Percentiles rank a stretch among this genome's conserved stretches.
phyloP scores from a whole-genome alignment of 163 green algal genomes.

The Scenedesmus sp. region DNA sequence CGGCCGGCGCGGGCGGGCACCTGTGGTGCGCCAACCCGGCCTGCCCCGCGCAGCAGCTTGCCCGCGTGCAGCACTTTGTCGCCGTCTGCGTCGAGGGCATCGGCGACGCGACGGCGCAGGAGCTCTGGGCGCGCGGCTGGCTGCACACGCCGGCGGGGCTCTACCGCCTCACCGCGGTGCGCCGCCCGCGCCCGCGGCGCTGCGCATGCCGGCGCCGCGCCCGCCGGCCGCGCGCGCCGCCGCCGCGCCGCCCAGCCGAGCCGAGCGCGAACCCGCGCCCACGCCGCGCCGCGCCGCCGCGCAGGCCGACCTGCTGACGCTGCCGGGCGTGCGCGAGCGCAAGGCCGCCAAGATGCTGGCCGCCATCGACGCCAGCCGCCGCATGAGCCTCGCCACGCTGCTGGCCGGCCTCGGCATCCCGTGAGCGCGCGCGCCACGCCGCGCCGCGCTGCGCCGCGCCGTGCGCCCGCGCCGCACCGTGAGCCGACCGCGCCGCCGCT shows the following conservation, averaged over 20 bases:
- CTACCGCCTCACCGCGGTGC: slow-evolving; percentile 9
- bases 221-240: no score
- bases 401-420: slow-evolving; percentile 51
- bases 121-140: slow-evolving; percentile 21
- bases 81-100: slow-evolving; percentile 25
- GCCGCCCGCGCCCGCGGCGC: no score
- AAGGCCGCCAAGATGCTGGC: slow-evolving; percentile 33
- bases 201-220: no score
- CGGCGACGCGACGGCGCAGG: background rate
- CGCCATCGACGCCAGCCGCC: slow-evolving; percentile 33
- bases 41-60: slow-evolving; percentile 33
- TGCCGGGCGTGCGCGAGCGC: slow-evolving; percentile 2
- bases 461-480: no score
- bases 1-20: background rate
- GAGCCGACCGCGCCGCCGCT: no score
- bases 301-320: slow-evolving; percentile 32
- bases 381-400: slow-evolving; percentile 21
- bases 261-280: no score
- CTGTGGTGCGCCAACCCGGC: slow-evolving; percentile 11
- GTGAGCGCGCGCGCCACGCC: slow-evolving; percentile 10
- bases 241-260: no score
- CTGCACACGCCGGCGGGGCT: slow-evolving; percentile 18
- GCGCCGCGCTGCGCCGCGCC: no score
- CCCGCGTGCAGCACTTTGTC: slow-evolving; percentile 17
- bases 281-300: no score